Conservation (phyloP, 129 eudicot species). For the Flaveria linearis region DNA sequence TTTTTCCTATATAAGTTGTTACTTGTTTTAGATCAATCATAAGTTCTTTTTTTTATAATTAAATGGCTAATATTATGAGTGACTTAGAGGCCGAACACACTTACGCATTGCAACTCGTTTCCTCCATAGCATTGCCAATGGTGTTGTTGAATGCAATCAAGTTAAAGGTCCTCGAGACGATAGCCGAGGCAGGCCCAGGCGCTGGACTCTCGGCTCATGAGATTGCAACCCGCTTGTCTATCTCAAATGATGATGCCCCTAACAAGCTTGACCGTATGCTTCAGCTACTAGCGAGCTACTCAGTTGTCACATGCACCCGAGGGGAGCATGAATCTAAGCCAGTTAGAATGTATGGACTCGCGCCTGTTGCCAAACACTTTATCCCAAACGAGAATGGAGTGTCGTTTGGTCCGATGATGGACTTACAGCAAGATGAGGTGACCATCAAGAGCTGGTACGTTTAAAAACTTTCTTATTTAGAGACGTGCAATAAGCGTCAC, state of each 20-base stretch:
- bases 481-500: too few species aligned
- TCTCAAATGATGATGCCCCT: conserved; percentile 4
- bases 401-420: conserved; percentile 20
- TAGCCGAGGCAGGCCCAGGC: conserved; percentile 8
- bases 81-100: not conserved
- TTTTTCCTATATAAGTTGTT: too few species aligned
- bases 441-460: conserved; percentile 2
- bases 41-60: too few species aligned
- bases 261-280: conserved; percentile 20
- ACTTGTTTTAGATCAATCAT: too few species aligned
- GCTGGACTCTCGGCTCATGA: conserved; percentile 12
- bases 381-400: conserved; percentile 5
- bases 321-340: conserved; percentile 1
- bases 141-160: conserved; percentile 6
- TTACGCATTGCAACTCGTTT: not conserved
- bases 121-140: conserved; percentile 14
- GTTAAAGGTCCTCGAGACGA: not conserved
- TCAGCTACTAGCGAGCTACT: conserved; percentile 10
- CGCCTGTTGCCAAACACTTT: conserved; percentile 15
- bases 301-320: conserved; percentile 10
- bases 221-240: conserved; percentile 12
- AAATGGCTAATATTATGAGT: too few species aligned
- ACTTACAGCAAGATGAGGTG: conserved; percentile 13
- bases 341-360: not conserved
- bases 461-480: not conserved